Evolutionary conservation across 345 rosid genomes (phyloP).

Genomic region (Arabidopsis arenosa): DNA sequence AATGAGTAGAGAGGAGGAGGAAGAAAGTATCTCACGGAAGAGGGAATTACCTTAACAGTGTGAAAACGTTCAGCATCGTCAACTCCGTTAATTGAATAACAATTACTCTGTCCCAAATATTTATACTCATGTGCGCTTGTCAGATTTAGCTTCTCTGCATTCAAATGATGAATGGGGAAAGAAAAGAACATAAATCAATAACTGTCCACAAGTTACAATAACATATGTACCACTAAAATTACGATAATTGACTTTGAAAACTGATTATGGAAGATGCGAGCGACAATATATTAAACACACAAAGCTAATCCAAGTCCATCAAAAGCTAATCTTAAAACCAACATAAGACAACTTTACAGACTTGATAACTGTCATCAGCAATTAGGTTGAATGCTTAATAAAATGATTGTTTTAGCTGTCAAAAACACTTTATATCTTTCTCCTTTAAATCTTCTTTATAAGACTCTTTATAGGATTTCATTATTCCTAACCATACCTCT

Average conservation of each 20-base stretch:
- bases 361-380: constrained; percentile 2
- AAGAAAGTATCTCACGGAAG: constrained; percentile 15
- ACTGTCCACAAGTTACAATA: neutral
- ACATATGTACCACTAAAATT: neutral
- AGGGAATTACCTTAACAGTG: constrained; percentile 62
- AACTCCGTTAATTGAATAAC: constrained; percentile 77
- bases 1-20: constrained; percentile 31
- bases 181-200: constrained; percentile 16
- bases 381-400: neutral
- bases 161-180: constrained; percentile 26
- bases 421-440: neutral
- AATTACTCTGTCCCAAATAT: constrained; percentile 88
- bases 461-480: constrained; percentile 19
- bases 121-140: constrained; percentile 74
- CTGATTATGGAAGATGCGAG: constrained; percentile 23
- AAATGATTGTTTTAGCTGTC: constrained; percentile 11
- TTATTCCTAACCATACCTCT: constrained; percentile 59
- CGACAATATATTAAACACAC: constrained; percentile 3
- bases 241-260: constrained; percentile 18
- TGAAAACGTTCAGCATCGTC: constrained; percentile 80
- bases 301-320: neutral
- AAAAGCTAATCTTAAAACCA: constrained; percentile 1
- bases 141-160: constrained; percentile 84
- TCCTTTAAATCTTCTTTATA: constrained; percentile 17
- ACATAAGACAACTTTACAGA: constrained; percentile 2